Base-by-base conservation (phyloP, 2,329 filamentous ascomycete species). In the Ophiostoma tasmaniense region DNA sequence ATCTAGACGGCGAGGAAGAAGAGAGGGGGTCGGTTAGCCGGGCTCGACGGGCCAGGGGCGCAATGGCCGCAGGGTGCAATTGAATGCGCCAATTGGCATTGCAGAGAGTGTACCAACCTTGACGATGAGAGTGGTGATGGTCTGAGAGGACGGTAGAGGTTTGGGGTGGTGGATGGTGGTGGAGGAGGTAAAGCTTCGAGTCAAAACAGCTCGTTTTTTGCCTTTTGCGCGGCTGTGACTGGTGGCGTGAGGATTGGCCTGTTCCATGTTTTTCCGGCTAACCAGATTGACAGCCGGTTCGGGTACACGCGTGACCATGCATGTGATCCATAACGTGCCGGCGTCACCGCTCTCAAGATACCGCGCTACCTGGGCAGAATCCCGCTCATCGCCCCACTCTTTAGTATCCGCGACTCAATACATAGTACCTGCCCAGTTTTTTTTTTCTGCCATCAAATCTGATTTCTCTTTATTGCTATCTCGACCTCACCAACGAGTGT, bases 1-100 rank as follows among this genome's bases (percentile, higher is more conserved):
- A 97, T 97, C 91, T 96, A 22, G 77, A 30, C 25, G 22, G 13
- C 3, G 22, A 28, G 20, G 45, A 52, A 25, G n/a, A 14, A 28
- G 5, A 25, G 28, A 28, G 37, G 37, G 37, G 25, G 59, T 25
- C 33, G 20, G 39, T 52, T 64, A 50, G 33, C 22, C 61, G 61
- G 33, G 61, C 20, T 64, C 37, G 62, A 50, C 17, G 33, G 33
- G 37, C 7, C 33, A 22, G 14, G 35, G 17, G 10, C 13, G 33
- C 13, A 25, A 13, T 22, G 14, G 42, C 42, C n/a, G 13, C 33
- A 22, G 61, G 20, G 3, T 35, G 42, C 30, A 14, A 45, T 28
- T 13, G 7, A n/a, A n/a, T 35, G 8, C 20, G 14, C n/a, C 28
- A 67, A 30, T 39, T 37, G 64, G 8, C 55, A 69, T 66, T 71